Base-by-base conservation (phyloP, 202 grass and related monocot genomes). In the Zizania palustris region DNA sequence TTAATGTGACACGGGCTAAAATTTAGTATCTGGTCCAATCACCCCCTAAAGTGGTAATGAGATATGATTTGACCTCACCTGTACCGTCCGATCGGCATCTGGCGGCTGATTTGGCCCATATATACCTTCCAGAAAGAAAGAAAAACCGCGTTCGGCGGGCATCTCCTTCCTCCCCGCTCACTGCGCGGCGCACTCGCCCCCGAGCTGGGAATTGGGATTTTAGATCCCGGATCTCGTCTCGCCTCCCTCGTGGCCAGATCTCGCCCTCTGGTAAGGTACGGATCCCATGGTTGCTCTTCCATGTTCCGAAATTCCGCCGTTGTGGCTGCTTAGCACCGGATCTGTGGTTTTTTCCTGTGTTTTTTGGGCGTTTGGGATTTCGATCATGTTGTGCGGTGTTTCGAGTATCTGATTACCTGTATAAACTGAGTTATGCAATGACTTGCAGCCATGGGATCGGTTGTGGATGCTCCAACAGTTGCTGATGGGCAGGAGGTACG, bases 381-480 rank as follows among this genome's bases (percentile, higher is more conserved):
- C 10, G 3, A 10, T 14, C 70, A 45, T 63, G 12, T 63, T 7
- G 35, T 20, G 39, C 13, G 1, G n/a, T 58, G n/a, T n/a, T 44
- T 0, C 6, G 40, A 11, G 62, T 44, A 6, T 39, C 16, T 64
- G 41, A 14, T 54, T 77, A 11, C 4, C 15, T 38, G 21, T 71
- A n/a, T 14, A 56, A 78, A 7, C 51, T 38, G 40, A 46, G 69
- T 42, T 50, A 40, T 76, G 77, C 40, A n/a, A 53, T 73, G 60
- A 40, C 44, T 73, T 78, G 63, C 11, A 85, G 18, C 60, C 63
- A 85, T 85, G 82, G 82, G 75, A 19, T 67, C 75, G 22, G 68
- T 79, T 65, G 41, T 85, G 68, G 75, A 85, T 73, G 74, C 82
- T 73, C 68, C 74, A 35, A 45, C 67, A 60, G 68, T 66, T 60